phyloP scores from a whole-genome alignment of 2,329 filamentous ascomycete species.

The Colletotrichum lini region DNA sequence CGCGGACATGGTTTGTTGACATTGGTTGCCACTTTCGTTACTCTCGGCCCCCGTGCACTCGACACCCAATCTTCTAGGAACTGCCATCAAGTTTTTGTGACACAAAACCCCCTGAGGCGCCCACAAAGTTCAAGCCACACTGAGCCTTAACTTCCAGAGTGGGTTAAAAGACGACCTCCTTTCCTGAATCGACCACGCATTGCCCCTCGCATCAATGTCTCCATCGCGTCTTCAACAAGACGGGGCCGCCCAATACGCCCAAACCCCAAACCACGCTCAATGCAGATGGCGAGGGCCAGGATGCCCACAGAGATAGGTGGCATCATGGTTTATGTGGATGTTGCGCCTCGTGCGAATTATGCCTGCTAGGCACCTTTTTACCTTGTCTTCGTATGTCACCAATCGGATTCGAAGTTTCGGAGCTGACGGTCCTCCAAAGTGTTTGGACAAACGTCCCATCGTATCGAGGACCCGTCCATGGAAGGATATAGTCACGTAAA shows the following conservation, averaged over 20 bases:
- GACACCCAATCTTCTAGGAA: no score
- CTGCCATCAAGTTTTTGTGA: no score
- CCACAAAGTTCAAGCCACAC: no score
- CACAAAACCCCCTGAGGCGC: no score
- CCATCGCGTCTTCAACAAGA: not conserved
- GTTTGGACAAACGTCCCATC: not conserved
- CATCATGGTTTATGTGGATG: not conserved
- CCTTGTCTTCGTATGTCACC: not conserved
- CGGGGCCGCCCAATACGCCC: no score
- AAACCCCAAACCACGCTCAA: not conserved
- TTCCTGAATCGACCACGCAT: not conserved
- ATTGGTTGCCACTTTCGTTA: no score
- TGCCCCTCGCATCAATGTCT: not conserved
- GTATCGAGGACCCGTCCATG: not conserved
- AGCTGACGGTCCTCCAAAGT: not conserved
- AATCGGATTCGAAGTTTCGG: not conserved
- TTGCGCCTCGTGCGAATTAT: slow-evolving; percentile 10
- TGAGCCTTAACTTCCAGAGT: no score
- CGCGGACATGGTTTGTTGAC: no score
- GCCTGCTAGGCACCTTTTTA: not conserved
- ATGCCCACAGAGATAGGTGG: not conserved
- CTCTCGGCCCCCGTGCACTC: no score
- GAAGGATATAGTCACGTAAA: not conserved
- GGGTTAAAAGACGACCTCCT: no score
- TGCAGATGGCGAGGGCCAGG: not conserved